Conservation (phyloP, 2,329 filamentous ascomycete species). For the Pezicula rhizophila region DNA sequence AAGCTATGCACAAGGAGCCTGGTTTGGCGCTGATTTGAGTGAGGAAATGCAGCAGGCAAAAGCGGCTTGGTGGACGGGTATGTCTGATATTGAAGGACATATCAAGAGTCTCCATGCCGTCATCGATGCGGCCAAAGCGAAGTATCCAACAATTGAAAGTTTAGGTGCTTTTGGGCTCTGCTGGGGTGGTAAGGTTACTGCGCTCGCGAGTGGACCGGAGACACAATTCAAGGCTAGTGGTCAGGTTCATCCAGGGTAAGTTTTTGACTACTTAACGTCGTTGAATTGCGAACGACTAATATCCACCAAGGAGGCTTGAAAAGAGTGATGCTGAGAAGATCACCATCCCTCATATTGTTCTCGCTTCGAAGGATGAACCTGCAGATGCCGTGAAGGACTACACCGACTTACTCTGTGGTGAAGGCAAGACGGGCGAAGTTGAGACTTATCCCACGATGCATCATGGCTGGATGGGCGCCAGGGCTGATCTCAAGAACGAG, state of each 20-base stretch:
- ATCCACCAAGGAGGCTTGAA: constrained; percentile 8
- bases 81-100: constrained; percentile 3
- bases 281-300: not conserved
- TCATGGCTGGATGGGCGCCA: constrained; percentile 45
- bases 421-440: constrained; percentile 30
- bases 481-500: constrained; percentile 39
- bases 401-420: constrained; percentile 33
- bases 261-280: not conserved
- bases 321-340: constrained; percentile 36
- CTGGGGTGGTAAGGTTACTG: constrained; percentile 24
- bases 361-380: constrained; percentile 45
- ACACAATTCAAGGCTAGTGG: constrained; percentile 18
- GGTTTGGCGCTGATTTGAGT: constrained; percentile 44
- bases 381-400: constrained; percentile 35
- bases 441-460: constrained; percentile 17
- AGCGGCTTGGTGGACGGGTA: constrained; percentile 7
- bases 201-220: constrained; percentile 9
- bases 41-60: constrained; percentile 42
- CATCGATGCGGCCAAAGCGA: constrained; percentile 30
- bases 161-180: constrained; percentile 22
- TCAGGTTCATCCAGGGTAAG: constrained; percentile 22
- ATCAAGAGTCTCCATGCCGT: constrained; percentile 17
- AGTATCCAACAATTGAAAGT: constrained; percentile 46
- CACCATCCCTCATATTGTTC: constrained; percentile 40
- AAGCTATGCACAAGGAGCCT: constrained; percentile 34